Evolutionary conservation across 768 basidiomycete genomes (phyloP).

Genomic region (Xerocomellus dryophilus): DNA sequence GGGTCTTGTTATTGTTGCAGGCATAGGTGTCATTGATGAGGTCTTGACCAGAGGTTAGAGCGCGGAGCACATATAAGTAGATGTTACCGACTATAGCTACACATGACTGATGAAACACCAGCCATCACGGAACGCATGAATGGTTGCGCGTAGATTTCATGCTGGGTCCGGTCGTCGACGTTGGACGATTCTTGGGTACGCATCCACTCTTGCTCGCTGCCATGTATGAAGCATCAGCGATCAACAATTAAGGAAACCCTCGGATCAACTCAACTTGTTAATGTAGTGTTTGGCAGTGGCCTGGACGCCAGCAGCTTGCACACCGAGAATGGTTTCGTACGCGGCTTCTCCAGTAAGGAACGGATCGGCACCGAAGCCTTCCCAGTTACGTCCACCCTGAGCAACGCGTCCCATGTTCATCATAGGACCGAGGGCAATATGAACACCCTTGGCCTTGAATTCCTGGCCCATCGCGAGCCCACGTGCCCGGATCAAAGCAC

Average conservation of each 20-base stretch:
- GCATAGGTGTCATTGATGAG: constrained; percentile 59
- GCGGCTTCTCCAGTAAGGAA: constrained; percentile 76
- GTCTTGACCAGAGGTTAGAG: constrained; percentile 31
- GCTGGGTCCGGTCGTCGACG: constrained; percentile 44
- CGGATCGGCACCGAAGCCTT: constrained; percentile 92
- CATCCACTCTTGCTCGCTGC: constrained; percentile 37
- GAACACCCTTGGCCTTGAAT: constrained; percentile 78
- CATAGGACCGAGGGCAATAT: constrained; percentile 77
- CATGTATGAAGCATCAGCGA: neutral
- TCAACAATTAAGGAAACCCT: neutral
- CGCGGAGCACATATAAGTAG: neutral
- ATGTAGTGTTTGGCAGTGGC: constrained; percentile 85
- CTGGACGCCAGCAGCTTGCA: constrained; percentile 80
- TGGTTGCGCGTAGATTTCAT: constrained; percentile 57
- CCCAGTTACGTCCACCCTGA: constrained; percentile 87
- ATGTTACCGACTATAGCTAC: constrained; percentile 46
- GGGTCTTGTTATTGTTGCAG: constrained; percentile 57
- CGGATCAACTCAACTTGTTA: constrained; percentile 51
- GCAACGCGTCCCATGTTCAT: constrained; percentile 84
- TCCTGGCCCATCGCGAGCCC: constrained; percentile 81
- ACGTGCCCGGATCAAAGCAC: constrained; percentile 69
- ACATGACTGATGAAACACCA: constrained; percentile 65
- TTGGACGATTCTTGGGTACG: constrained; percentile 35
- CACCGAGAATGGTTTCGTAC: constrained; percentile 76
- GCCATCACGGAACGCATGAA: constrained; percentile 61